Evolutionary conservation across 108 stramenopile genomes (phyloP).

Genomic region (Phaeodactylum tricornutum): DNA sequence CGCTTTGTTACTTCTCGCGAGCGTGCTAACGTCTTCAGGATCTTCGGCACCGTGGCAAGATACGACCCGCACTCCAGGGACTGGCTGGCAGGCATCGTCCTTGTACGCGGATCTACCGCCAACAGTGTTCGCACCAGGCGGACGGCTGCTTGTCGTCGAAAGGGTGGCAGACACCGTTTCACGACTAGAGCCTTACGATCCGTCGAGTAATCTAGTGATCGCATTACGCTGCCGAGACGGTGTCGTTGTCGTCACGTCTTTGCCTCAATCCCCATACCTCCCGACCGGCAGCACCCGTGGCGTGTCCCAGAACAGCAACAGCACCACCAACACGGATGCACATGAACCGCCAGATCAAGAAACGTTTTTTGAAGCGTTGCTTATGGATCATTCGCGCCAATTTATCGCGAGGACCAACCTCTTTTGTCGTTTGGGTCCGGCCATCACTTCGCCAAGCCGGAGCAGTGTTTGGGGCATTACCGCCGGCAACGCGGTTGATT

Average conservation of each 20-base stretch:
- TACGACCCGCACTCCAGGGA: too few relatives aligned
- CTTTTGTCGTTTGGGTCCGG: conserved; percentile 1
- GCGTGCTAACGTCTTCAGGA: too few relatives aligned
- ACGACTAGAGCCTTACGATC: conserved; percentile 6
- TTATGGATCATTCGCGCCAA: conserved; percentile 9
- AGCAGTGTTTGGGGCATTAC: conserved; percentile 27
- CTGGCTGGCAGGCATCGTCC: too few relatives aligned
- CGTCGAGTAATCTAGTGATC: conserved; percentile 30
- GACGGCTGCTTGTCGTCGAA: conserved; percentile 58
- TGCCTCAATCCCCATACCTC: conserved; percentile 11
- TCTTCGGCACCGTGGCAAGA: too few relatives aligned
- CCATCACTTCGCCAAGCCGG: not conserved
- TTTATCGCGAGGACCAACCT: conserved; percentile 3
- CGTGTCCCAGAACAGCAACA: not conserved
- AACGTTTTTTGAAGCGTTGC: conserved; percentile 7
- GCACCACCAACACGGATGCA: conserved; percentile 1
- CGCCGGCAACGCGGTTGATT: conserved; percentile 53
- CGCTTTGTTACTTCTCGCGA: too few relatives aligned
- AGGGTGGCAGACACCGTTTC: conserved; percentile 19
- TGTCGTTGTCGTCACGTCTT: conserved; percentile 43
- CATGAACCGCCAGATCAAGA: too few relatives aligned
- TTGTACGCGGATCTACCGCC: conserved; percentile 44
- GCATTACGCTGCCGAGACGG: conserved; percentile 45
- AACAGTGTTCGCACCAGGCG: conserved; percentile 65
- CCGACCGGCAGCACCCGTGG: not conserved